phyloP scores from a whole-genome alignment of 2,329 filamentous ascomycete genomes.

The Trichophyton equinum region DNA sequence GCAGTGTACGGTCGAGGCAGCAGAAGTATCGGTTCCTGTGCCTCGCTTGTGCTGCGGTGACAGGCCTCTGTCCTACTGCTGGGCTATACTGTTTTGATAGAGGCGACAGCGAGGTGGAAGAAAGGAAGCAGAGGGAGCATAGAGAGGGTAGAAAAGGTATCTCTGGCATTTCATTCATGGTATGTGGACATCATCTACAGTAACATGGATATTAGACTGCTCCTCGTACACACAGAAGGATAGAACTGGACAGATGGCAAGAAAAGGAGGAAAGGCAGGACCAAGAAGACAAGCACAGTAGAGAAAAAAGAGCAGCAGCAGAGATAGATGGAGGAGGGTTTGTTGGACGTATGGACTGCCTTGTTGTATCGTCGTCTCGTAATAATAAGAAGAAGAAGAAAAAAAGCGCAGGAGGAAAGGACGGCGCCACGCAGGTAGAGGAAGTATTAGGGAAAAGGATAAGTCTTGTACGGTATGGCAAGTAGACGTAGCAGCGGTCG shows the following conservation, averaged over 20 bases:
- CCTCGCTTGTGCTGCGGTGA: neutral
- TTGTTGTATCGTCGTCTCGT: neutral
- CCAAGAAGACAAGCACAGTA: neutral
- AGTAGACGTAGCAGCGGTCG: neutral
- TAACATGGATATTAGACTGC: neutral
- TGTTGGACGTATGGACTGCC: neutral
- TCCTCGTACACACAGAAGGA: conserved; percentile 3
- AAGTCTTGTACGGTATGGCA: no score
- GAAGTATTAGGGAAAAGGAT: neutral
- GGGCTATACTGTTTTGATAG: neutral
- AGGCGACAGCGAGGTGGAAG: neutral
- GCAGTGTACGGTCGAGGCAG: neutral
- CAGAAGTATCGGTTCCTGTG: neutral
- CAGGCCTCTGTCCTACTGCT: neutral
- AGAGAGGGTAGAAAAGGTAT: neutral
- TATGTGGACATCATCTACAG: neutral
- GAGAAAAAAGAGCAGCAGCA: neutral
- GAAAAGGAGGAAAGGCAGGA: neutral
- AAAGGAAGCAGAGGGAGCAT: neutral
- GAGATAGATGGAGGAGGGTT: neutral
- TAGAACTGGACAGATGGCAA: conserved; percentile 4
- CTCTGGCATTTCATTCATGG: neutral
- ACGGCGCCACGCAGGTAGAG: neutral
- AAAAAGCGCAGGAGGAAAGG: no score
- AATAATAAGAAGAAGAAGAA: no score